phyloP scores from a whole-genome alignment of 2,329 filamentous ascomycete genomes.

The Huntiella decipiens region DNA sequence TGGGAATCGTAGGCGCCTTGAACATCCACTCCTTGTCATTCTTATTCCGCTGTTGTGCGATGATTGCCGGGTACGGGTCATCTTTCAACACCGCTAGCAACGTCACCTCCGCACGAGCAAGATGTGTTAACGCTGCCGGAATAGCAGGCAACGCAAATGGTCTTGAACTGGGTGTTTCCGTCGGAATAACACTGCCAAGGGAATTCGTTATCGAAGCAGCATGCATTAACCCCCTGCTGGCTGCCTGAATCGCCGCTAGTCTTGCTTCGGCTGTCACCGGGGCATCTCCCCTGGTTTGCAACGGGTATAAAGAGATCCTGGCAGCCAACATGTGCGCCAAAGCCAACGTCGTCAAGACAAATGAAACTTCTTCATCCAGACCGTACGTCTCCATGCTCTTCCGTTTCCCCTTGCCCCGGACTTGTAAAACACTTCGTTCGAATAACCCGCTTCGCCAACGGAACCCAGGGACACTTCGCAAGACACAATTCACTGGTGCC shows the following conservation, averaged over 20 bases:
- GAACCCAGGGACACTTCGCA: conserved; percentile 32
- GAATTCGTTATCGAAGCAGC: conserved; percentile 63
- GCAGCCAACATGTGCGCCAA: conserved; percentile 57
- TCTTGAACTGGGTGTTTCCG: conserved; percentile 18
- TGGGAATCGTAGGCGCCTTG: conserved; percentile 67
- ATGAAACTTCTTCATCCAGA: conserved; percentile 68
- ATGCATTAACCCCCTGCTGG: conserved; percentile 59
- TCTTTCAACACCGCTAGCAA: conserved; percentile 82
- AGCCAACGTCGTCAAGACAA: conserved; percentile 57
- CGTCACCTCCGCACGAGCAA: conserved; percentile 75
- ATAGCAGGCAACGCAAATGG: conserved; percentile 28
- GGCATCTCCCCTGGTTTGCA: conserved; percentile 47
- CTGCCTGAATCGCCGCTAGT: conserved; percentile 47
- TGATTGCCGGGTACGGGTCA: conserved; percentile 71
- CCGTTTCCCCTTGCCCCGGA: conserved; percentile 40
- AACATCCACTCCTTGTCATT: conserved; percentile 95
- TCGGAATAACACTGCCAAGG: conserved; percentile 36
- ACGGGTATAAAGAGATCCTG: conserved; percentile 48
- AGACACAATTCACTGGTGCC: conserved; percentile 6
- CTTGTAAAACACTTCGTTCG: conserved; percentile 30
- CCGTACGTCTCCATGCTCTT: conserved; percentile 51
- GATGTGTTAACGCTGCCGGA: conserved; percentile 36
- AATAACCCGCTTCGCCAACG: conserved; percentile 50
- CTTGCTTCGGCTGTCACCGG: conserved; percentile 47
- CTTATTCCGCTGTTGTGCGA: conserved; percentile 64